These are phyloP conservation scores for Trichoderma sp. DNA, from an alignment of 2,329 filamentous ascomycete genomes.

Conservation along the genomic window DNA sequence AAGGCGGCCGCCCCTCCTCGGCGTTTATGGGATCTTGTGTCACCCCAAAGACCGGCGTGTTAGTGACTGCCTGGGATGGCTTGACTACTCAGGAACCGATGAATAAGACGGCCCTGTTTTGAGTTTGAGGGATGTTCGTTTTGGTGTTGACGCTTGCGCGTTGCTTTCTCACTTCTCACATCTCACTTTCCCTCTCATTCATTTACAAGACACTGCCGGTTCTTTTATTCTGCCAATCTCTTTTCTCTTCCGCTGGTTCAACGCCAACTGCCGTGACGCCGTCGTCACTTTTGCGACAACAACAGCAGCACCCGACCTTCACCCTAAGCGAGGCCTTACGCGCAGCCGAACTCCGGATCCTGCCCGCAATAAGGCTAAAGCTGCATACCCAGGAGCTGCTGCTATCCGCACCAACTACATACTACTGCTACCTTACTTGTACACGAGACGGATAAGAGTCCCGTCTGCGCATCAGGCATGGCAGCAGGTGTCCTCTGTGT, in stretches of 20 bases:
- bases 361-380: conserved; percentile 17
- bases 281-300: not conserved
- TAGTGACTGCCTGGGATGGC: not conserved
- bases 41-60: not conserved
- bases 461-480: conserved; percentile 1
- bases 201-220: too few relatives aligned
- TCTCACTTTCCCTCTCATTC: too few relatives aligned
- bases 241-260: not conserved
- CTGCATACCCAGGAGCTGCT: conserved; percentile 1
- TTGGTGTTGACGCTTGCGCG: not conserved
- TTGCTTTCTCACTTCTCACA: not conserved
- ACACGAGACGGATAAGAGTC: not conserved
- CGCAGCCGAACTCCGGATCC: conserved; percentile 1
- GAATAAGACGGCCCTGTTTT: not conserved
- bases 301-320: not conserved
- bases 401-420: not conserved
- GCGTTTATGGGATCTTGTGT: not conserved
- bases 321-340: conserved; percentile 6
- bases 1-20: conserved; percentile 14
- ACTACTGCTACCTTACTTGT: too few relatives aligned
- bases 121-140: conserved; percentile 7
- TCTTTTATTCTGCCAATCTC: not conserved
- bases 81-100: not conserved
- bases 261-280: conserved; percentile 10
- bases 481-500: conserved; percentile 1